phyloP scores from a whole-genome alignment of 2,329 filamentous ascomycete genomes.

The Metarhizium anisopliae region DNA sequence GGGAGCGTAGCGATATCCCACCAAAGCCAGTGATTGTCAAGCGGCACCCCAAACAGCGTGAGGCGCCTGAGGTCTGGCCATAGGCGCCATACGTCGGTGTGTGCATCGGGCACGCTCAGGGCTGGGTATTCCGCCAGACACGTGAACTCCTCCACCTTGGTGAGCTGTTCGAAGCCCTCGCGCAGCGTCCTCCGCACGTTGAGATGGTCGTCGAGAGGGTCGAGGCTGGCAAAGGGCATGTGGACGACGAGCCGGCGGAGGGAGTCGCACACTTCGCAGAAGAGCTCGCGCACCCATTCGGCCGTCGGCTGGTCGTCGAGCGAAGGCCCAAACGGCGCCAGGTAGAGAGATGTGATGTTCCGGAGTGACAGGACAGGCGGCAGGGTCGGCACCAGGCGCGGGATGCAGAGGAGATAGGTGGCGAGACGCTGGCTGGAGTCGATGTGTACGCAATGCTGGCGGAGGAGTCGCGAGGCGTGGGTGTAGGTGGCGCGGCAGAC shows the following conservation, averaged over 20 bases:
- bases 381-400: slow-evolving; percentile 20
- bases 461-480: slow-evolving; percentile 32
- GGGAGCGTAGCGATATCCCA: slow-evolving; percentile 26
- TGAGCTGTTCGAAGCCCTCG: slow-evolving; percentile 34
- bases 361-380: slow-evolving; percentile 19
- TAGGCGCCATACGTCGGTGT: slow-evolving; percentile 31
- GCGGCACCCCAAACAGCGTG: slow-evolving; percentile 31
- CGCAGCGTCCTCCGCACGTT: slow-evolving; percentile 29
- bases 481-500: slow-evolving; percentile 33
- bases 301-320: slow-evolving; percentile 32
- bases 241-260: slow-evolving; percentile 37
- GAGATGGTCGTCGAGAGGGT: slow-evolving; percentile 32
- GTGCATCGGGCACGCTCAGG: slow-evolving; percentile 23
- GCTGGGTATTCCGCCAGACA: slow-evolving; percentile 37
- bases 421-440: slow-evolving; percentile 27
- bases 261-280: slow-evolving; percentile 28
- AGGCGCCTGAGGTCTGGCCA: slow-evolving; percentile 34
- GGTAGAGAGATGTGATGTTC: slow-evolving; percentile 31
- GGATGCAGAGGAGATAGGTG: slow-evolving; percentile 24
- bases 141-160: slow-evolving; percentile 37
- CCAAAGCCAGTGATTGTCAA: slow-evolving; percentile 30
- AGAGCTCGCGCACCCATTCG: slow-evolving; percentile 30
- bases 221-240: slow-evolving; percentile 36
- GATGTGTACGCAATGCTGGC: slow-evolving; percentile 35
- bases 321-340: slow-evolving; percentile 26